Percentiles rank a stretch among this genome's conserved stretches.
These are phyloP conservation scores for Penicillium thymicola DNA, from an alignment of 2,329 filamentous ascomycete species.

Conservation along the genomic window DNA sequence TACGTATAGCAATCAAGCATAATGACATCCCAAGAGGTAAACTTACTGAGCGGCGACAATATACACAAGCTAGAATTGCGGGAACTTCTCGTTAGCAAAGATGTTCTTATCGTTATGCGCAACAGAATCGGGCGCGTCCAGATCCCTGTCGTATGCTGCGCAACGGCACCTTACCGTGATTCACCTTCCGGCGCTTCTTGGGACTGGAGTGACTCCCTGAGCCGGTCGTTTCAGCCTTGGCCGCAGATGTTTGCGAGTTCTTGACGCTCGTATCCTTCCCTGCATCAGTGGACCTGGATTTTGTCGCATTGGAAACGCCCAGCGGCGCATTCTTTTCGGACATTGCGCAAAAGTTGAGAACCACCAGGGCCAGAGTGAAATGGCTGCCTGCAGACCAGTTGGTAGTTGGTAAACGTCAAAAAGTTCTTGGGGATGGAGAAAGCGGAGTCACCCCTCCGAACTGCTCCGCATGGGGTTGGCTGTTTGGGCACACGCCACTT, in stretches of 20 bases:
- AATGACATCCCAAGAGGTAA: neutral
- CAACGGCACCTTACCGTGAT: constrained; percentile 65
- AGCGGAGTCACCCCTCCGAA: constrained; percentile 28
- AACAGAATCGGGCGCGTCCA: constrained; percentile 11
- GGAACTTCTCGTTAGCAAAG: constrained; percentile 24
- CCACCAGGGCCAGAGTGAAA: constrained; percentile 18
- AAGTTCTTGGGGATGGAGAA: constrained; percentile 17
- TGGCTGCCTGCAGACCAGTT: constrained; percentile 29
- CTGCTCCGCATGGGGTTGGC: constrained; percentile 21
- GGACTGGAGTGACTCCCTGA: constrained; percentile 51
- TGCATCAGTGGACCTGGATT: constrained; percentile 22
- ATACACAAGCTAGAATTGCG: constrained; percentile 70
- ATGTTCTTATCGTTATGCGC: constrained; percentile 17
- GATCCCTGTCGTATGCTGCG: constrained; percentile 28
- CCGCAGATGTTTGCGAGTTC: constrained; percentile 27
- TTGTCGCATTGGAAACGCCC: constrained; percentile 22
- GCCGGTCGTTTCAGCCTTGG: constrained; percentile 35
- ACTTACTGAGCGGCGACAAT: constrained; percentile 88
- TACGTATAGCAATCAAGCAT: constrained; percentile 22
- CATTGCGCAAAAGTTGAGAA: constrained; percentile 25
- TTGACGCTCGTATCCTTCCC: constrained; percentile 33
- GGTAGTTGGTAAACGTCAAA: constrained; percentile 12
- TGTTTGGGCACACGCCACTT: constrained; percentile 3
- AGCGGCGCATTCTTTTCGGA: constrained; percentile 29
- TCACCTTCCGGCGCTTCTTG: constrained; percentile 85